phyloP scores from a whole-genome alignment of 164 flowering plant genomes.

The Buxus sempervirens region DNA sequence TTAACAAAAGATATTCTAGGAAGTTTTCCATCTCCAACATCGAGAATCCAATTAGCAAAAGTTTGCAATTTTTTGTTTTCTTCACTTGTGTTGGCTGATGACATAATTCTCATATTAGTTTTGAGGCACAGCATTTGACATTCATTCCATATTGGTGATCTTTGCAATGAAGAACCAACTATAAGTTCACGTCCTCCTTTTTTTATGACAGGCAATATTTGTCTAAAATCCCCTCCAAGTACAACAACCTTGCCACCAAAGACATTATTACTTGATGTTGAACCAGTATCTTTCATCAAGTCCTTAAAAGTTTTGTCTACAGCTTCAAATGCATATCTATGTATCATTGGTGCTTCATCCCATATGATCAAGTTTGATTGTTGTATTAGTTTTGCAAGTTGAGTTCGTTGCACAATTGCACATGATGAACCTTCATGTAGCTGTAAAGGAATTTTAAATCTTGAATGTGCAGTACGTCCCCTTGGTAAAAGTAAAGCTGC shows the following conservation, averaged over 20 bases:
- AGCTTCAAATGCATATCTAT: slow-evolving; percentile 4
- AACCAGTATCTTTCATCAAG: background rate
- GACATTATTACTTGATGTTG: background rate
- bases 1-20: background rate
- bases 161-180: background rate
- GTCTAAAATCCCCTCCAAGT: background rate
- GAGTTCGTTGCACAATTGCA: background rate
- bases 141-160: background rate
- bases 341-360: slow-evolving; percentile 8
- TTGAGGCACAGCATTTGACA: background rate
- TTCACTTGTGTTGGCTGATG: background rate
- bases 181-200: background rate
- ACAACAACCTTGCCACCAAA: background rate
- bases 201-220: background rate
- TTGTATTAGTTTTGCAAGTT: background rate
- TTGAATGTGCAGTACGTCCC: slow-evolving; percentile 5
- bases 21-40: background rate
- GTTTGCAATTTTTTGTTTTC: background rate
- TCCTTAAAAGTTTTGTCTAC: background rate
- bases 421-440: background rate
- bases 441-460: slow-evolving; percentile 1
- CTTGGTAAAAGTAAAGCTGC: background rate
- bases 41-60: background rate
- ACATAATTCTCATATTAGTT: background rate
- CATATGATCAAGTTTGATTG: background rate